Conservation (phyloP, 2,329 filamentous ascomycete genomes). For the Zymoseptoria passerinii region DNA sequence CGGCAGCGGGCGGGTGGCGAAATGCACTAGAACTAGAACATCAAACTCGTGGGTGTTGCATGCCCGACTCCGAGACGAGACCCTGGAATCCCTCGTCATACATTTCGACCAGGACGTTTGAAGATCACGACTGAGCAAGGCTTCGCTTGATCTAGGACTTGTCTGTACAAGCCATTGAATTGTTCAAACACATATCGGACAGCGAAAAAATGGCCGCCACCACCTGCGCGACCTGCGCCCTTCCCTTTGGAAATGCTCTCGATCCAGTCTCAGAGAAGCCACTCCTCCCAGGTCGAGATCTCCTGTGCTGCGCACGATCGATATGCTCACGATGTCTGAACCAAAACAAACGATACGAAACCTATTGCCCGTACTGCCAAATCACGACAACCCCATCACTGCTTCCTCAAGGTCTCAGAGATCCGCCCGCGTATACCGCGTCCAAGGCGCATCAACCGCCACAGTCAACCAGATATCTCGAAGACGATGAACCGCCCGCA, state of each 20-base stretch:
- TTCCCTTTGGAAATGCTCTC: conserved; percentile 16
- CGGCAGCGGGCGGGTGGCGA: background rate
- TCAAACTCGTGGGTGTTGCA: background rate
- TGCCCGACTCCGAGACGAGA: too few relatives aligned
- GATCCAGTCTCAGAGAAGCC: conserved; percentile 47
- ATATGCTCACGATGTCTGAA: conserved; percentile 65
- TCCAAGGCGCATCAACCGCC: conserved; percentile 12
- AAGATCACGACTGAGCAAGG: background rate
- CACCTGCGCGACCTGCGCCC: conserved; percentile 29
- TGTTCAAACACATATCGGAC: background rate
- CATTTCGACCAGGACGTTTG: background rate
- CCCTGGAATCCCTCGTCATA: background rate
- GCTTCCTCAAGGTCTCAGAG: conserved; percentile 55
- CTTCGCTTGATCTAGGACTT: background rate
- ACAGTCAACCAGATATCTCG: conserved; percentile 1
- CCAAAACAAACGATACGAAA: conserved; percentile 60
- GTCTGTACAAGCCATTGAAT: background rate
- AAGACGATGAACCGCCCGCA: conserved; percentile 37
- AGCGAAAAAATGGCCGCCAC: conserved; percentile 13
- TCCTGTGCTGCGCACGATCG: conserved; percentile 61
- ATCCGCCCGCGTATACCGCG: conserved; percentile 57
- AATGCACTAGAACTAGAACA: background rate
- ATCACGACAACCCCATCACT: conserved; percentile 54
- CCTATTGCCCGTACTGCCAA: conserved; percentile 68
- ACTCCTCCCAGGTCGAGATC: conserved; percentile 49